Evolutionary conservation across 225 moss, liverwort and hornwort species (phyloP).

Genomic region (Takakia lepidozioides): DNA sequence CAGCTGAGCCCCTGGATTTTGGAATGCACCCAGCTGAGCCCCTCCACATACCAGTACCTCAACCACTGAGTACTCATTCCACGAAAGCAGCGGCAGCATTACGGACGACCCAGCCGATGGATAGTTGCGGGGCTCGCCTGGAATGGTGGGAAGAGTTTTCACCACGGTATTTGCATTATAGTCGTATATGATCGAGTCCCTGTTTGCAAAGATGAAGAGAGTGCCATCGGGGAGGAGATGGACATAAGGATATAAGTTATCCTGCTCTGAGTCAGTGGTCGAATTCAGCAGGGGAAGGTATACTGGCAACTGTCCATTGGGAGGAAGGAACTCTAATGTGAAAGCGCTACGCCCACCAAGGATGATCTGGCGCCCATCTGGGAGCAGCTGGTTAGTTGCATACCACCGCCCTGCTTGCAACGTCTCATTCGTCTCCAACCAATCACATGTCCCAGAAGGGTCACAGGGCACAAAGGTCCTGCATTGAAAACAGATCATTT

Average conservation of each 20-base stretch:
- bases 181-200: slow-evolving; percentile 45
- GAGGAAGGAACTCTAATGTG: slow-evolving; percentile 48
- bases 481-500: too few species aligned
- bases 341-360: slow-evolving; percentile 44
- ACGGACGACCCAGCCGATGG: slow-evolving; percentile 64
- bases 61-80: slow-evolving; percentile 24
- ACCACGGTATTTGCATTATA: slow-evolving; percentile 44
- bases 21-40: slow-evolving; percentile 39
- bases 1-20: slow-evolving; percentile 6
- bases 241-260: slow-evolving; percentile 65
- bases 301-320: slow-evolving; percentile 9
- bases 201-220: slow-evolving; percentile 66
- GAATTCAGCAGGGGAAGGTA: slow-evolving; percentile 35
- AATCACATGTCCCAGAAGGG: slow-evolving; percentile 37
- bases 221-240: slow-evolving; percentile 57
- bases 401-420: slow-evolving; percentile 60
- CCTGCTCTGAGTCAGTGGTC: slow-evolving; percentile 29
- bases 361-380: slow-evolving; percentile 43
- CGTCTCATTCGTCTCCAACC: slow-evolving; percentile 30
- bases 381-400: slow-evolving; percentile 59
- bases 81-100: slow-evolving; percentile 38
- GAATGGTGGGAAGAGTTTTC: slow-evolving; percentile 40
- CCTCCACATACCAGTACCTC: slow-evolving; percentile 62
- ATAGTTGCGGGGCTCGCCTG: slow-evolving; percentile 58
- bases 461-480: too few species aligned